Conservation (phyloP, 2,329 filamentous ascomycete genomes). For the Aureobasidium subglaciale region DNA sequence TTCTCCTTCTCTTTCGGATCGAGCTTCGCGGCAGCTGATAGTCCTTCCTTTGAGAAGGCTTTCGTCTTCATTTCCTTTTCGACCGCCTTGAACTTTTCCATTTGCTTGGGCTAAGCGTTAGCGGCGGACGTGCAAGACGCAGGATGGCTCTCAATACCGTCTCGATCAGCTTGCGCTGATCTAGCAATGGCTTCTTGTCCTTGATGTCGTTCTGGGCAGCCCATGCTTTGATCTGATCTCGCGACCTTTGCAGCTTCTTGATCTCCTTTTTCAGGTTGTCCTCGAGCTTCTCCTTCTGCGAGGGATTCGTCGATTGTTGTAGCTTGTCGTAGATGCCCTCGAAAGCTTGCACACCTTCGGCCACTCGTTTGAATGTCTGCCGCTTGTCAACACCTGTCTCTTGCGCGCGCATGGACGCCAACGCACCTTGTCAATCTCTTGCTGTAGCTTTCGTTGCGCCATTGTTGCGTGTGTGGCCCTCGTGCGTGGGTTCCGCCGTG, state of each 20-base stretch:
- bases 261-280: constrained; percentile 98
- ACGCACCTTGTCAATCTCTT: constrained; percentile 93
- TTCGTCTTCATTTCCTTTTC: constrained; percentile 99
- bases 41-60: constrained; percentile 95
- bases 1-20: constrained; percentile 98
- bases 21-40: constrained; percentile 83
- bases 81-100: constrained; percentile 99
- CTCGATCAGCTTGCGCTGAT: constrained; percentile 94
- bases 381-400: constrained; percentile 18
- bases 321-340: constrained; percentile 98
- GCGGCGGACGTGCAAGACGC: not conserved
- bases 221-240: constrained; percentile 99
- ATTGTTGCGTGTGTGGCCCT: constrained; percentile 47
- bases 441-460: constrained; percentile 91
- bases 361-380: constrained; percentile 82
- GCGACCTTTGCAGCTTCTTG: constrained; percentile 96
- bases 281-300: constrained; percentile 97
- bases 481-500: not conserved
- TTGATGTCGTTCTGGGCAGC: constrained; percentile 98
- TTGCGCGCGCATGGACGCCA: not conserved
- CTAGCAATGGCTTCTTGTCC: constrained; percentile 91
- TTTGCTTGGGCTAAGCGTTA: constrained; percentile 57
- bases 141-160: constrained; percentile 56
- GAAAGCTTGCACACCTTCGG: constrained; percentile 85
- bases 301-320: constrained; percentile 79